Evolutionary conservation across 305 asterid genomes (phyloP), one percentile per base, ranked within the genome.

Genomic region (Coffea humblotiana): DNA sequence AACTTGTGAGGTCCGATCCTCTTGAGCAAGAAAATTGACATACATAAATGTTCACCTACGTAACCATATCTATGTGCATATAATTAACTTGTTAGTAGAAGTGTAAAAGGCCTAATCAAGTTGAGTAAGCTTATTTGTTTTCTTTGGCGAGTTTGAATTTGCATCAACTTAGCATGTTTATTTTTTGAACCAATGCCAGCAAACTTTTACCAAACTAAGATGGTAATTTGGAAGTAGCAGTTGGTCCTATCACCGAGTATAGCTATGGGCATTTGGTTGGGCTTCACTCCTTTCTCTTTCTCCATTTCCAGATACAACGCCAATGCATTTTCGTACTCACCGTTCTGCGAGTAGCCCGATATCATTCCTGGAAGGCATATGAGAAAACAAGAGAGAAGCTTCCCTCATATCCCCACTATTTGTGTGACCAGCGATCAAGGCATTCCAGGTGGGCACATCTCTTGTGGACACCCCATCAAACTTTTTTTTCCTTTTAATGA

Each of bases 261-360:
- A 70, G 97, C 95, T 72, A 95, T 78, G 6, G 99, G 93, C 74
- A 95, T 97, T 71, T 91, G 90, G 85, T 93, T 93, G 71, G 99
- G 95, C 90, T 60, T 84, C 72, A 87, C 90, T 25, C 70, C 83
- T 67, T 78, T 85, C 61, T 90, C 90, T 54, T 83, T 85, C 87
- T 90, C 94, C 98, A 93, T 88, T 77, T 91, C 81, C 90, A 89
- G 35, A 76, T 88, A 92, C 88, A 87, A 79, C 71, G 86, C 92
- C 86, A 93, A 78, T 43, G 98, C 96, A 87, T 90, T 86, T 66
- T 77, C 83, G 45, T 92, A 92, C 79, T 73, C 87, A 72, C 98
- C 98, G 47, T 92, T 93, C 85, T 90, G 95, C 37, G 95, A 83
- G 76, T 83, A 92, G 67, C 98, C 97, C 0, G 98, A 92, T 77